Conservation (phyloP, 331 rosid species). For the Acacia pycnantha region DNA sequence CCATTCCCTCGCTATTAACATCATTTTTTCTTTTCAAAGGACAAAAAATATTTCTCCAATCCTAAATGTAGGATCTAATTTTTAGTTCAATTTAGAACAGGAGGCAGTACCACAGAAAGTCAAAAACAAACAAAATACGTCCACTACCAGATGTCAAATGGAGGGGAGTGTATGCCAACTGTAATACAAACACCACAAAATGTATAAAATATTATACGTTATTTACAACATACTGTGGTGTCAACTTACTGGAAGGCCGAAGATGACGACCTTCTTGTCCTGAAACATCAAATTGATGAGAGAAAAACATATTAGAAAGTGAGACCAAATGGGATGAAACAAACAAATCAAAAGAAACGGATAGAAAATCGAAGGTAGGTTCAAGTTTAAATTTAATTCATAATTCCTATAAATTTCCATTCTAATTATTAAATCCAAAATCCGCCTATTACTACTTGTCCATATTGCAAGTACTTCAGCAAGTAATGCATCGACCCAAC, state of each 20-base stretch:
- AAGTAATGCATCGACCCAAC: too few species aligned
- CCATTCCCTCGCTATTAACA: neutral
- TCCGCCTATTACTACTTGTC: too few species aligned
- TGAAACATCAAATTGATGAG: constrained; percentile 32
- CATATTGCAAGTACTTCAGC: too few species aligned
- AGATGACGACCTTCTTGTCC: constrained; percentile 88
- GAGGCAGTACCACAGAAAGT: neutral
- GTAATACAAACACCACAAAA: neutral
- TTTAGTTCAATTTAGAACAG: too few species aligned
- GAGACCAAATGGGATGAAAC: neutral
- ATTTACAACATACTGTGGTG: neutral
- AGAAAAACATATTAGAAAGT: neutral
- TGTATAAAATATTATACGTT: neutral
- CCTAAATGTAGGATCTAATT: too few species aligned
- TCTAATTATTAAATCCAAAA: too few species aligned
- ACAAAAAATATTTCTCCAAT: neutral
- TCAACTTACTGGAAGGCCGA: constrained; percentile 92
- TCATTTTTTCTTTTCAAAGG: neutral
- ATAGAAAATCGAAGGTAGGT: neutral
- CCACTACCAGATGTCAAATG: neutral
- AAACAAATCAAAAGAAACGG: neutral
- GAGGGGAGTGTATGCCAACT: neutral
- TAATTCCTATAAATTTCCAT: neutral
- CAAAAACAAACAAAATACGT: neutral
- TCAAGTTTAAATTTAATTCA: neutral